Evolutionary conservation across 2,329 filamentous ascomycete genomes (phyloP).

Genomic region (Paraphaeosphaeria minitans): DNA sequence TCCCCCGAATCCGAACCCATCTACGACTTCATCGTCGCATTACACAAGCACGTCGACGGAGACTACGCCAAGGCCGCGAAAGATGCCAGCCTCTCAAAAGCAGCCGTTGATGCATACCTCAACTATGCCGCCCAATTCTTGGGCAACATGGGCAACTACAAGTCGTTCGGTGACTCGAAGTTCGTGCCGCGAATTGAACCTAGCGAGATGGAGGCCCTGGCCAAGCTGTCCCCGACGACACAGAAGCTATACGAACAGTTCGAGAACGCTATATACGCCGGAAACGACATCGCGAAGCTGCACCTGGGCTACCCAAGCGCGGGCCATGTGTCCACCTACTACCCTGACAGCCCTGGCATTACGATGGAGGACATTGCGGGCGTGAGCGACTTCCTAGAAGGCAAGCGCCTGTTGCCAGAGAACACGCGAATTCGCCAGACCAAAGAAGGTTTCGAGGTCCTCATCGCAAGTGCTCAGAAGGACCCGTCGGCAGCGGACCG

Average conservation of each 20-base stretch:
- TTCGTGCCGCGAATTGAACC: conserved; percentile 56
- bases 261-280: conserved; percentile 54
- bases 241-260: conserved; percentile 50
- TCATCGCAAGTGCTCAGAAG: conserved; percentile 54
- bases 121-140: conserved; percentile 54
- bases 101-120: conserved; percentile 46
- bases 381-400: conserved; percentile 54
- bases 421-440: conserved; percentile 57
- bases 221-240: conserved; percentile 47
- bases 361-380: conserved; percentile 54
- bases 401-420: conserved; percentile 54
- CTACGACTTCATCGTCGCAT: conserved; percentile 60
- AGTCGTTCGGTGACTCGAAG: conserved; percentile 57
- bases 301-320: conserved; percentile 57
- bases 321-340: conserved; percentile 57
- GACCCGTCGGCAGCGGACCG: conserved; percentile 47
- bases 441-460: conserved; percentile 51
- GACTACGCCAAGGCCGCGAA: conserved; percentile 55
- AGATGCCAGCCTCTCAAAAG: conserved; percentile 48
- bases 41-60: conserved; percentile 55
- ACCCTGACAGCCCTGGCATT: conserved; percentile 55
- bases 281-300: conserved; percentile 48
- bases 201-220: conserved; percentile 52
- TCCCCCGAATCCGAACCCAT: conserved; percentile 58
- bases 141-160: conserved; percentile 61